Evolutionary conservation across 352 stramenopile species (phyloP).

Genomic region (Phytophthora fragariaefolia): DNA sequence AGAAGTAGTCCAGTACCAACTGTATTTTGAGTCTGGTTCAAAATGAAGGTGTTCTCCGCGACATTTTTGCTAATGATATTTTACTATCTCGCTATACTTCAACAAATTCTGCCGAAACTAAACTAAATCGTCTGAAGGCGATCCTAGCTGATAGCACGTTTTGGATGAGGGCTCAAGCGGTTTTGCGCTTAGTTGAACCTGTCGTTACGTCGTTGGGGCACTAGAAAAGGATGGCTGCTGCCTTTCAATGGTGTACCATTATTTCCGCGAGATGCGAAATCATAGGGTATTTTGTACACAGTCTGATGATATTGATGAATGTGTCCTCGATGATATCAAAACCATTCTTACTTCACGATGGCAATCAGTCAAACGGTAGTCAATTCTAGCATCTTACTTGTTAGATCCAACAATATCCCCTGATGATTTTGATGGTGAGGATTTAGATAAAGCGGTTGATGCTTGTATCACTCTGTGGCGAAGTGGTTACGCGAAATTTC

Average conservation of each 20-base stretch:
- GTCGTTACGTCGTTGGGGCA: neutral
- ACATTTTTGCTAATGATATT: neutral
- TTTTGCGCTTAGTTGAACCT: neutral
- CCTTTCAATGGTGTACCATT: constrained; percentile 2
- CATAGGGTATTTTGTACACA: neutral
- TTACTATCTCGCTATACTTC: neutral
- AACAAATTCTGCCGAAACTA: neutral
- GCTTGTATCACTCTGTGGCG: too few species aligned
- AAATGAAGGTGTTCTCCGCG: too few species aligned
- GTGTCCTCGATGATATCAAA: neutral
- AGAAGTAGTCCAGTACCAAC: too few species aligned
- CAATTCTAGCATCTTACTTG: neutral
- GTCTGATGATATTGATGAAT: neutral
- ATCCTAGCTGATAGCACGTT: neutral
- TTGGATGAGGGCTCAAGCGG: neutral
- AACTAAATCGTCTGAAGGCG: neutral
- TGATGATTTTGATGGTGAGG: neutral
- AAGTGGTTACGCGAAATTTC: too few species aligned
- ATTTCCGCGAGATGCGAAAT: neutral
- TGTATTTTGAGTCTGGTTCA: too few species aligned
- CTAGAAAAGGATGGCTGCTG: neutral
- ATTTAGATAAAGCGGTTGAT: constrained; percentile 1
- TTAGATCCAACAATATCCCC: neutral
- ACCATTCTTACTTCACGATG: neutral
- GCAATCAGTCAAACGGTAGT: neutral